phyloP scores from a whole-genome alignment of 331 rosid species.

The Rosa hybrid region DNA sequence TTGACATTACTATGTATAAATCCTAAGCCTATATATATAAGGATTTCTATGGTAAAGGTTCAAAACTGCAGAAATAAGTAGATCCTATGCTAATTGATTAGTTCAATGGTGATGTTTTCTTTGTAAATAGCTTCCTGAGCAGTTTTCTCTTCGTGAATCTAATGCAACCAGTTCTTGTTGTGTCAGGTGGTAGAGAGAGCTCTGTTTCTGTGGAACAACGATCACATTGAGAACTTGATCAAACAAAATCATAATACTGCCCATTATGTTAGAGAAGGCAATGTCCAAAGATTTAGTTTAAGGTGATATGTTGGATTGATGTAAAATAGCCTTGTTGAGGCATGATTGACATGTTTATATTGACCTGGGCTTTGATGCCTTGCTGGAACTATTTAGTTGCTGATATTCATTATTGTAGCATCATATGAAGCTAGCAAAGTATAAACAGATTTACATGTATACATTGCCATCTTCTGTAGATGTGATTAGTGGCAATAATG shows the following conservation, averaged over 20 bases:
- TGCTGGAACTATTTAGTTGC: no score
- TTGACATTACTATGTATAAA: neutral
- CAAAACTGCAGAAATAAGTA: neutral
- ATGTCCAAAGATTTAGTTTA: no score
- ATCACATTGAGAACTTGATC: constrained; percentile 62
- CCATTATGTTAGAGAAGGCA: constrained; percentile 40
- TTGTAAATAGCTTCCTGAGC: neutral
- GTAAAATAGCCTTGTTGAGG: neutral
- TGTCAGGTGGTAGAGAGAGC: constrained; percentile 71
- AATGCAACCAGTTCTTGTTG: constrained; percentile 5
- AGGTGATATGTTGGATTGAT: no score
- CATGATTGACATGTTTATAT: neutral
- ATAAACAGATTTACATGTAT: no score
- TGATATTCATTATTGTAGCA: no score
- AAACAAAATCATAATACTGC: constrained; percentile 62
- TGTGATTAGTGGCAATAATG: no score
- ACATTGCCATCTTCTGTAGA: no score
- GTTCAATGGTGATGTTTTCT: neutral
- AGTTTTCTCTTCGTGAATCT: neutral
- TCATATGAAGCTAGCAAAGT: no score
- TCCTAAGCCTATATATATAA: neutral
- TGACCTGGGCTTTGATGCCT: neutral
- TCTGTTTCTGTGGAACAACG: constrained; percentile 64
- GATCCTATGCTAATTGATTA: neutral
- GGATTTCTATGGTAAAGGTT: neutral